A percentile compares a stretch with the other conserved stretches of the same genome.
Evolutionary conservation across 1,139 yeast species (phyloP).

Genomic region (Insectozyma bohioensis): DNA sequence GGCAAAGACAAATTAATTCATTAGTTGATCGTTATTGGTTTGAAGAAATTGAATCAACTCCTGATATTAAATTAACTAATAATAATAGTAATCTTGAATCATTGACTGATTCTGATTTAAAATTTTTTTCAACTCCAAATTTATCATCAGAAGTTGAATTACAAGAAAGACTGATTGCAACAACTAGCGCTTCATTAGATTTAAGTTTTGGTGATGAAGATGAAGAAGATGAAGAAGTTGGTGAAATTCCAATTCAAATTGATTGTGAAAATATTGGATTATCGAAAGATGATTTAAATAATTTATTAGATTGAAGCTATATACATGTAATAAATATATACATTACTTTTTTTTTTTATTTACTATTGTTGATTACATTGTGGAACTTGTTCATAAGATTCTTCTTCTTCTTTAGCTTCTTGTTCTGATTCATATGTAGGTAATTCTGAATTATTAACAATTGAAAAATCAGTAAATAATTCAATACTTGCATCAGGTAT

Average conservation of each 20-base stretch:
- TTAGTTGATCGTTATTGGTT: constrained; percentile 12
- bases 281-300: constrained; percentile 33
- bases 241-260: constrained; percentile 10
- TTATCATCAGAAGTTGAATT: constrained; percentile 15
- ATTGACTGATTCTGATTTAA: constrained; percentile 23
- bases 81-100: constrained; percentile 16
- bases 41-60: constrained; percentile 13
- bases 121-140: constrained; percentile 21
- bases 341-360: constrained; percentile 3
- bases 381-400: constrained; percentile 19
- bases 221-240: constrained; percentile 6
- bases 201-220: constrained; percentile 22
- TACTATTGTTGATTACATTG: constrained; percentile 46
- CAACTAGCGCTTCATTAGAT: constrained; percentile 14
- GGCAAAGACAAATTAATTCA: constrained; percentile 5
- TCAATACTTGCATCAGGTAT: constrained; percentile 41
- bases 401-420: constrained; percentile 19
- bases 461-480: constrained; percentile 40
- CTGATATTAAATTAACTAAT: constrained; percentile 2
- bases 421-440: constrained; percentile 37
- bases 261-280: constrained; percentile 28
- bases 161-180: constrained; percentile 8
- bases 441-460: constrained; percentile 28
- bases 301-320: constrained; percentile 34
- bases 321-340: constrained; percentile 4